A percentile compares a stretch with the other conserved stretches of the same genome.
phyloP scores from a whole-genome alignment of 345 rosid species.

The Populus tremula region DNA sequence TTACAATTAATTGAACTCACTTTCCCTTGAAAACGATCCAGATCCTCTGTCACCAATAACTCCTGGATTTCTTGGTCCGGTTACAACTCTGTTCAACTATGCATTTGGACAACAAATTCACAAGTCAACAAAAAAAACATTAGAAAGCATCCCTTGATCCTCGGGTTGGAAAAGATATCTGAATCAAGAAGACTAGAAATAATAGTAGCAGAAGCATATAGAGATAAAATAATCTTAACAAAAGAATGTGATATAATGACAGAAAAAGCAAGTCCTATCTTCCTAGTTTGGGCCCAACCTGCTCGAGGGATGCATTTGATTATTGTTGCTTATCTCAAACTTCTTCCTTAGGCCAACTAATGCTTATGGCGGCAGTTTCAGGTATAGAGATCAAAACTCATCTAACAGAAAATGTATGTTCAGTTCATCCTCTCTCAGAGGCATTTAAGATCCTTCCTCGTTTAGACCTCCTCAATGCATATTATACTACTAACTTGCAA shows the following conservation, averaged over 20 bases:
- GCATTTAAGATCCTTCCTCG: background rate
- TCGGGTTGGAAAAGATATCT: background rate
- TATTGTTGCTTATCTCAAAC: background rate
- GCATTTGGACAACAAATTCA: slow-evolving; percentile 8
- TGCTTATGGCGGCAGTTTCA: background rate
- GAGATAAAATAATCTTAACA: background rate
- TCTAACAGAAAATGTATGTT: background rate
- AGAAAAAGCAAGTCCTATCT: background rate
- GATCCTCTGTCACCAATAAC: slow-evolving; percentile 94
- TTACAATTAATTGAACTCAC: slow-evolving; percentile 48
- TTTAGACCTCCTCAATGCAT: background rate
- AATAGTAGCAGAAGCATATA: background rate
- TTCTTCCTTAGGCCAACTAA: background rate
- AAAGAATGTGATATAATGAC: background rate
- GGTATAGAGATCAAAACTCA: background rate
- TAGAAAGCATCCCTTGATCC: background rate
- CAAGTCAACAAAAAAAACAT: background rate
- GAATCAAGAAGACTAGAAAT: background rate
- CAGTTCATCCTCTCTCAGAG: background rate
- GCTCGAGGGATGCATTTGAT: background rate
- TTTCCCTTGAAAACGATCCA: slow-evolving; percentile 95
- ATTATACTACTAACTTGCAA: background rate
- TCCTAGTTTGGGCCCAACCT: background rate
- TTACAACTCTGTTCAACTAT: slow-evolving; percentile 90
- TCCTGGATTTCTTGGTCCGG: slow-evolving; percentile 90